Base-by-base conservation (phyloP, 768 basidiomycete genomes). In the Pleurotus tuoliensis region DNA sequence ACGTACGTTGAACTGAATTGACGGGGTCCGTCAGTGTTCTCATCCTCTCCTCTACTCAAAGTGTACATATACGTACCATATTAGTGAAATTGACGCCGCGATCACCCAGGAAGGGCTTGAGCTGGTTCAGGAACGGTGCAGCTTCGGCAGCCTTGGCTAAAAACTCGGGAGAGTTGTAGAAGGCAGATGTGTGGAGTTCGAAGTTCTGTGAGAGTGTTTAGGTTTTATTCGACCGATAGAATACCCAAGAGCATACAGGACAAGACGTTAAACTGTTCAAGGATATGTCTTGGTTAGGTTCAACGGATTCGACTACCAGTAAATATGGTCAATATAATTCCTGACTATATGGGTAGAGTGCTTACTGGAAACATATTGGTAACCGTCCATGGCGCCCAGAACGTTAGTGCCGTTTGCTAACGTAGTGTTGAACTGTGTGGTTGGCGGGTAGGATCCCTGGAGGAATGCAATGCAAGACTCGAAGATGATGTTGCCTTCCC, bases 371-470 rank as follows among this genome's bases (percentile, higher is more conserved):
- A 60, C 44, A 46, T 52, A 58, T 62, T 82, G 81, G 63, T 81
- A 84, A 2, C 83, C 83, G 4, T 65, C 66, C 0, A 82, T 65
- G 0, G 82, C 80, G 22, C 76, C 76, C 1, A 69, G 62, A 56
- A 84, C 65, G 11, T 62, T 75, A 15, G 76, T 69, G 1, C 79
- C 76, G 53, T 84, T 79, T 0, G 82, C 82, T 20, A 84, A 68
- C 0, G 75, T 75, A 41, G 73, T 75, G 45, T 66, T 75, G 22
- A 74, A 72, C 9, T 64, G 56, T 7, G 18, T 49, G 8, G 73
- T 75, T 1, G 64, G 61, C 0, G 82, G 82, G 69, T 76, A 82
- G n/a, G 83, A 63, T 6, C 82, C 82, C 61, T 83, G 82, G 1
- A 78, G 68, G 45, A 83, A 65, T 4, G 82, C 80, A 9, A 76